Conservation (phyloP, 192 early-diverging fungal species). For the Linnemannia exigua region DNA sequence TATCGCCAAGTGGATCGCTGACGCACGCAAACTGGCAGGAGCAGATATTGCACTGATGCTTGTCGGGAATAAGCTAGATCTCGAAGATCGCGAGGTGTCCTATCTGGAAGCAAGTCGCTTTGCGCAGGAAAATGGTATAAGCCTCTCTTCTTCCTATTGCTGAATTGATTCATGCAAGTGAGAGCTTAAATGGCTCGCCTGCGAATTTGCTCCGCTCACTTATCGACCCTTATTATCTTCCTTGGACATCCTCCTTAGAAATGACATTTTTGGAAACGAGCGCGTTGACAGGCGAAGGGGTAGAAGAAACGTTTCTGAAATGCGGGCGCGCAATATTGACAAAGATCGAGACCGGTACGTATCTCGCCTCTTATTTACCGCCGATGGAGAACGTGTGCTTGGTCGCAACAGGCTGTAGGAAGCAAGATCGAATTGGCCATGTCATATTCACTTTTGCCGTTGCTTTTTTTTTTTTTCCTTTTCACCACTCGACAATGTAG, state of each 20-base stretch:
- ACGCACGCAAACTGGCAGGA: slow-evolving; percentile 75
- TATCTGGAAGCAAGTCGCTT: slow-evolving; percentile 67
- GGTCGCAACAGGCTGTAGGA: neutral
- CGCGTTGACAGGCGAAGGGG: slow-evolving; percentile 70
- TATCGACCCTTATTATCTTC: neutral
- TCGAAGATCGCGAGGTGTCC: slow-evolving; percentile 67
- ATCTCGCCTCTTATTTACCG: no score
- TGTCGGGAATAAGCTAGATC: slow-evolving; percentile 80
- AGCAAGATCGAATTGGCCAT: neutral
- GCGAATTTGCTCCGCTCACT: slow-evolving; percentile 5
- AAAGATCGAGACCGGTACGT: slow-evolving; percentile 65
- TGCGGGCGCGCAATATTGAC: slow-evolving; percentile 66
- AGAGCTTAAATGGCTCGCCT: no score
- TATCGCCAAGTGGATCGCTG: slow-evolving; percentile 76
- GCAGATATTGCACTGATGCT: slow-evolving; percentile 77
- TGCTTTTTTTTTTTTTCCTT: neutral
- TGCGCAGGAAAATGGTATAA: slow-evolving; percentile 63
- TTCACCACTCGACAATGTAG: no score
- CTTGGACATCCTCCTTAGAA: slow-evolving; percentile 55
- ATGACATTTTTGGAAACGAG: slow-evolving; percentile 73
- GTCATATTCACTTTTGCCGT: no score
- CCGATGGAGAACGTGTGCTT: no score
- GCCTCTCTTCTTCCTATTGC: neutral
- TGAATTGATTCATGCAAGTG: neutral
- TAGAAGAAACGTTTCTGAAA: slow-evolving; percentile 69